A percentile compares a stretch with the other conserved stretches of the same genome.
These are phyloP conservation scores for Eucalyptus camaldulensis DNA, from an alignment of 345 rosid genomes.

Conservation along the genomic window DNA sequence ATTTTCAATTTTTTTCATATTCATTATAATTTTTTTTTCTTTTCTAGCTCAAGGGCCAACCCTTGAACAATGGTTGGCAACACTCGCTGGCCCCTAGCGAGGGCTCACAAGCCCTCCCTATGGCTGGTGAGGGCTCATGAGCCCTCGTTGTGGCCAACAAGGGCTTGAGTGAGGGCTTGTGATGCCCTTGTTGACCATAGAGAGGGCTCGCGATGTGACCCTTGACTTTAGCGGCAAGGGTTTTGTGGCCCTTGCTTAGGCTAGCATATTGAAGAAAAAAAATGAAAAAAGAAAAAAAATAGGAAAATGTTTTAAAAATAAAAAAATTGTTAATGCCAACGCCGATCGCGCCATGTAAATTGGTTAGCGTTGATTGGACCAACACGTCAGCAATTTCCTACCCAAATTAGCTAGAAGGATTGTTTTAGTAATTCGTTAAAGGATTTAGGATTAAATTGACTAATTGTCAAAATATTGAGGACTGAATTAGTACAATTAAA, in stretches of 20 bases:
- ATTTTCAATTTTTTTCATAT: fast-evolving
- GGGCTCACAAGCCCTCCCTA: fast-evolving
- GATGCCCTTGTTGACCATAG: too few species aligned
- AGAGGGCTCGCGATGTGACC: fast-evolving
- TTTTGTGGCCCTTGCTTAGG: too few species aligned
- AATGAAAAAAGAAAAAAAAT: too few species aligned
- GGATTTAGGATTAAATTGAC: fast-evolving
- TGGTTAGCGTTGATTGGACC: fast-evolving
- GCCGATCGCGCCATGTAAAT: fast-evolving
- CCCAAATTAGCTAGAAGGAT: fast-evolving
- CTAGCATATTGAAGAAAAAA: too few species aligned
- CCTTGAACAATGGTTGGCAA: too few species aligned
- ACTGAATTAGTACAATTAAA: fast-evolving
- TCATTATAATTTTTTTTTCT: too few species aligned
- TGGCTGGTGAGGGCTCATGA: too few species aligned
- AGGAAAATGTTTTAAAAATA: too few species aligned
- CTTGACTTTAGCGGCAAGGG: fast-evolving
- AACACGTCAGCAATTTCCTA: fast-evolving
- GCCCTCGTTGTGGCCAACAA: fast-evolving
- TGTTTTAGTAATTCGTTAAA: fast-evolving
- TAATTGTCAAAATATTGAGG: fast-evolving
- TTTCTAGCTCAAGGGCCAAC: fast-evolving
- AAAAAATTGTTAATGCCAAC: too few species aligned
- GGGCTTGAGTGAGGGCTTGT: too few species aligned
- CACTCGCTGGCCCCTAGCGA: fast-evolving